Evolutionary conservation across 257 asterid genomes (phyloP).

Genomic region (Solanum tarapatanum): DNA sequence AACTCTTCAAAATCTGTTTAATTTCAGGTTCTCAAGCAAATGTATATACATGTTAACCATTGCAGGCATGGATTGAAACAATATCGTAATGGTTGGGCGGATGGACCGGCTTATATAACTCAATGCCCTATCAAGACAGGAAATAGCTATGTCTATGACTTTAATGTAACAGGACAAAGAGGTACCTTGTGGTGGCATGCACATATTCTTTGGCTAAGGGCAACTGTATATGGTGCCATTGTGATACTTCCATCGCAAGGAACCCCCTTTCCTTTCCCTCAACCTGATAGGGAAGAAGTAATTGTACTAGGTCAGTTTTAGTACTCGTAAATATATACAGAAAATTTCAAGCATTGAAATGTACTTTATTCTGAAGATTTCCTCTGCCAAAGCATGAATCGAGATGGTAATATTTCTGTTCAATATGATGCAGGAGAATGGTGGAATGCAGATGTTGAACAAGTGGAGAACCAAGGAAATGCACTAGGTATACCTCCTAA

Average conservation of each 20-base stretch:
- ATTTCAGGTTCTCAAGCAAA: background rate
- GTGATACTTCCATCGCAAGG: constrained; percentile 45
- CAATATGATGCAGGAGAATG: background rate
- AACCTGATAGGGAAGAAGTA: constrained; percentile 17
- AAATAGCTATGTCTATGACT: constrained; percentile 26
- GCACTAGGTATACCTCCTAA: constrained; percentile 27
- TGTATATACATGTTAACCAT: background rate
- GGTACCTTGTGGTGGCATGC: constrained; percentile 15
- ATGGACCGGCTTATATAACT: constrained; percentile 36
- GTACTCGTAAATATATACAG: background rate
- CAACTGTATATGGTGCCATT: constrained; percentile 60
- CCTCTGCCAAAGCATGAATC: background rate
- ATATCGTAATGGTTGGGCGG: constrained; percentile 17
- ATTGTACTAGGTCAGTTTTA: constrained; percentile 6
- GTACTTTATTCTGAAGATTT: background rate
- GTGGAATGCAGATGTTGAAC: background rate
- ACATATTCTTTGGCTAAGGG: constrained; percentile 52
- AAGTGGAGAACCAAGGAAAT: constrained; percentile 26
- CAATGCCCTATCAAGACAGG: constrained; percentile 57
- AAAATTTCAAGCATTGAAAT: background rate
- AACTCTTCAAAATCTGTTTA: background rate
- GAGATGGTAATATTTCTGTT: background rate
- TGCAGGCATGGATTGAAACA: constrained; percentile 63
- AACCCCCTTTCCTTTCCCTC: constrained; percentile 45
- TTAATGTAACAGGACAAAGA: constrained; percentile 30